These are phyloP conservation scores for Gossypium mustelinum DNA, from an alignment of 345 rosid species.

Conservation along the genomic window DNA sequence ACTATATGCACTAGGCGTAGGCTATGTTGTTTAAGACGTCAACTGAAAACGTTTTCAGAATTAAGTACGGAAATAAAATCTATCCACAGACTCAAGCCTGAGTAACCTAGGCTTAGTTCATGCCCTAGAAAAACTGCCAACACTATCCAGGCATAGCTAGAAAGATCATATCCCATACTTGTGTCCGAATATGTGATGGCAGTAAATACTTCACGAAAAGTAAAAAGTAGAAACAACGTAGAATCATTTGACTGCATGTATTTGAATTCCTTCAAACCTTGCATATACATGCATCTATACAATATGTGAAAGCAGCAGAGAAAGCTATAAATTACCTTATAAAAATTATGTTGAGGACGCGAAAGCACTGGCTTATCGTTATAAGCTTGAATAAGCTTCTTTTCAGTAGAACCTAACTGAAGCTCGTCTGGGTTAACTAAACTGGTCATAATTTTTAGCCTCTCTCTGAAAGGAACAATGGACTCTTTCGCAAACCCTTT, in stretches of 20 bases:
- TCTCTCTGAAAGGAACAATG: slow-evolving; percentile 73
- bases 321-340: background rate
- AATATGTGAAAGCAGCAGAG: background rate
- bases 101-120: too few species aligned
- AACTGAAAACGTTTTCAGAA: too few species aligned
- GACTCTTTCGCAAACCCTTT: slow-evolving; percentile 8
- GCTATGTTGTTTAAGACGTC: background rate
- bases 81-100: too few species aligned
- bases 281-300: too few species aligned
- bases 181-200: background rate
- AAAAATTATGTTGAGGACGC: slow-evolving; percentile 5
- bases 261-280: background rate
- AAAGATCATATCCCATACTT: too few species aligned
- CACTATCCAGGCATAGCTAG: too few species aligned
- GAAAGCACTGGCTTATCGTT: slow-evolving; percentile 63
- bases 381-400: slow-evolving; percentile 73
- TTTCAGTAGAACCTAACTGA: slow-evolving; percentile 68
- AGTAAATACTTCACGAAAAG: background rate
- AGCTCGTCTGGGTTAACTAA: slow-evolving; percentile 83
- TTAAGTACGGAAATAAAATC: too few species aligned
- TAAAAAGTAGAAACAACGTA: background rate
- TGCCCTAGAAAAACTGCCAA: too few species aligned
- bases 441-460: slow-evolving; percentile 82
- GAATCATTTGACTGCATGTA: background rate
- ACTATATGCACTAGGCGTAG: background rate